Evolutionary conservation across 2,329 filamentous ascomycete genomes (phyloP), one percentile per base, ranked within the genome.

Genomic region (Trichophyton equinum): DNA sequence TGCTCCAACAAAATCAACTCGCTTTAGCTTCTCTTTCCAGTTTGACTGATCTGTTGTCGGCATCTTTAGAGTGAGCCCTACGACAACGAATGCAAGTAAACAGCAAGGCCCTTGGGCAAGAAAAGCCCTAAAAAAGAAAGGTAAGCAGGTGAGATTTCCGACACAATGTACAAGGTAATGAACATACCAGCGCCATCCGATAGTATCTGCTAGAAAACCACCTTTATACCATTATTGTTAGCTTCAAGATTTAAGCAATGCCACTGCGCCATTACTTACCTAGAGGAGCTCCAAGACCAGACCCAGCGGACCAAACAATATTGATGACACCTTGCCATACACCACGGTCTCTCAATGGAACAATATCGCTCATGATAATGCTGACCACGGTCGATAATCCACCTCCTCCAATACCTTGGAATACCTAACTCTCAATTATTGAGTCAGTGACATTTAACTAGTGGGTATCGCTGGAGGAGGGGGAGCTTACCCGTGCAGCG

Each of bases 301-400:
- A 81, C n/a, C 87, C 88, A 18, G 78, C 73, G 0, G 86, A 85
- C 67, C 81, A 90, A 57, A 90, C 79, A 64, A 91, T 81, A 70
- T 91, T 91, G 68, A 89, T 78, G 63, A 85, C 77, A 5, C 87
- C 87, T 71, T 91, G 88, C 84, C 85, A 91, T 8, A 85, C 77
- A 1, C 87, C 88, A 60, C 87, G 77, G 59, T 89, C 82, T 18
- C 86, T 78, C 44, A 91, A 74, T 0, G 86, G 81, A 2, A 91
- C 81, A 18, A 89, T 78, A 70, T 91, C 88, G 64, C 82, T 86
- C 65, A 91, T 72, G 57, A 91, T 72, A 57, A 91, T 88, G 51
- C 79, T 82, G 15, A 85, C 83, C 55, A 89, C 82, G 0, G 85
- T 83, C 20, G 82, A 85, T 82, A 90, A 86, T 7, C 87, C 87